Percentiles rank a stretch among this genome's conserved stretches.
Conservation (phyloP, 2,329 filamentous ascomycete genomes). For the Penicillium carneum region DNA sequence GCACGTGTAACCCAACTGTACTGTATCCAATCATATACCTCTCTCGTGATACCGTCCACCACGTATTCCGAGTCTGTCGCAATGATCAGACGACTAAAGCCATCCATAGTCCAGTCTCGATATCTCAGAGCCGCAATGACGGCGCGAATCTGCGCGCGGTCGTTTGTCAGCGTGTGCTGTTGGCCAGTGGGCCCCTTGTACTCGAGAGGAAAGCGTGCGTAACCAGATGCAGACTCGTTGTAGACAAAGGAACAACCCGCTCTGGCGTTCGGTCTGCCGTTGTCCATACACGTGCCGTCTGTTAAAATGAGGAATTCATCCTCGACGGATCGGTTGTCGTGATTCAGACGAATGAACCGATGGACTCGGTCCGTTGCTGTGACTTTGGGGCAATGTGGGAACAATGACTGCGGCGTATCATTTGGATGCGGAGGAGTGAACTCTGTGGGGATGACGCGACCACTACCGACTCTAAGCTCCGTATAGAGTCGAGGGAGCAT, state of each 20-base stretch:
- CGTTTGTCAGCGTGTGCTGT: conserved; percentile 54
- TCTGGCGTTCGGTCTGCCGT: background rate
- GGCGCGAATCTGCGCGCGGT: conserved; percentile 64
- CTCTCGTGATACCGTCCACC: conserved; percentile 53
- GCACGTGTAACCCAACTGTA: background rate
- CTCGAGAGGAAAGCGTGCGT: background rate
- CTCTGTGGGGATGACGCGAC: background rate
- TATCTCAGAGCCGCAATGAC: conserved; percentile 60
- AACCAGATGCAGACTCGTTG: background rate
- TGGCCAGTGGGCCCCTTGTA: background rate
- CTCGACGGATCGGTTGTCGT: background rate
- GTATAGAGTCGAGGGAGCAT: background rate
- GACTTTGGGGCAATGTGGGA: conserved; percentile 1
- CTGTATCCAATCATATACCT: conserved; percentile 45
- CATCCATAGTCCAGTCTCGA: conserved; percentile 55
- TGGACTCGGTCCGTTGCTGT: background rate
- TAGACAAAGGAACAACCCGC: conserved; percentile 1
- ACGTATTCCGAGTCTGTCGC: conserved; percentile 64
- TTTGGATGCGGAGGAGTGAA: background rate
- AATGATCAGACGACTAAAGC: conserved; percentile 56
- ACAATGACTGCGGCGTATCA: background rate
- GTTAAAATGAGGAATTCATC: background rate
- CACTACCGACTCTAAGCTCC: background rate
- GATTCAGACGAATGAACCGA: background rate
- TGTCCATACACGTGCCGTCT: background rate